A percentile compares a stretch with the other conserved stretches of the same genome.
These are phyloP conservation scores for Daldinia decipiens DNA, from an alignment of 495 filamentous ascomycete genomes.

Conservation along the genomic window DNA sequence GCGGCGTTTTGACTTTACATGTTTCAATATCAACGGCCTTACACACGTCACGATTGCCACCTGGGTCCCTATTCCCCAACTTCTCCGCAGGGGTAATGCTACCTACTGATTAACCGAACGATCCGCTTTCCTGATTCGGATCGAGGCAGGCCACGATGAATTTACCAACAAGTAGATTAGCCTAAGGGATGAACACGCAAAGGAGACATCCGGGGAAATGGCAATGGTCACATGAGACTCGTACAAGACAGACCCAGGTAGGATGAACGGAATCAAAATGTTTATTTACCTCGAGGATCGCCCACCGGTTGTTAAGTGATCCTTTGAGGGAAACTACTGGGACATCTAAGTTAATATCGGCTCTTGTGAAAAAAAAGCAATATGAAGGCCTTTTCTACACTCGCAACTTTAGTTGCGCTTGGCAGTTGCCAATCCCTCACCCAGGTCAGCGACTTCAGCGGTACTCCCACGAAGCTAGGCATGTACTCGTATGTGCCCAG, in stretches of 20 bases:
- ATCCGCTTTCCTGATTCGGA: constrained; percentile 32
- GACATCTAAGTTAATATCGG: constrained; percentile 11
- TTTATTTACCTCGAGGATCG: constrained; percentile 26
- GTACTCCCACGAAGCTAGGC: constrained; percentile 56
- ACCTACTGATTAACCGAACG: constrained; percentile 33
- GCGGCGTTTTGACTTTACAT: constrained; percentile 12
- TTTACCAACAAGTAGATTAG: constrained; percentile 33
- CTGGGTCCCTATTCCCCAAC: constrained; percentile 19
- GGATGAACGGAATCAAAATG: constrained; percentile 16
- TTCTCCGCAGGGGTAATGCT: constrained; percentile 29
- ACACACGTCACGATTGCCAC: background rate
- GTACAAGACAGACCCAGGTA: background rate
- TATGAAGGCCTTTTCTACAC: constrained; percentile 52
- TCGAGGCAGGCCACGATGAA: constrained; percentile 13
- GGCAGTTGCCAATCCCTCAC: constrained; percentile 48
- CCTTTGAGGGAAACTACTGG: background rate
- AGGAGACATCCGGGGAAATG: constrained; percentile 29
- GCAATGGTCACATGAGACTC: constrained; percentile 20
- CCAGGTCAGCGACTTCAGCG: constrained; percentile 55
- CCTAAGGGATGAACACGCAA: constrained; percentile 22
- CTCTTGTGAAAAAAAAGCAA: constrained; percentile 23
- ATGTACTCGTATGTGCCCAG: constrained; percentile 68
- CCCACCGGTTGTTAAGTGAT: constrained; percentile 22
- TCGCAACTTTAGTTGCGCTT: constrained; percentile 50
- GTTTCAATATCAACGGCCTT: constrained; percentile 16